Evolutionary conservation across 2,329 filamentous ascomycete species (phyloP).

Genomic region (Neonectria magnoliae): DNA sequence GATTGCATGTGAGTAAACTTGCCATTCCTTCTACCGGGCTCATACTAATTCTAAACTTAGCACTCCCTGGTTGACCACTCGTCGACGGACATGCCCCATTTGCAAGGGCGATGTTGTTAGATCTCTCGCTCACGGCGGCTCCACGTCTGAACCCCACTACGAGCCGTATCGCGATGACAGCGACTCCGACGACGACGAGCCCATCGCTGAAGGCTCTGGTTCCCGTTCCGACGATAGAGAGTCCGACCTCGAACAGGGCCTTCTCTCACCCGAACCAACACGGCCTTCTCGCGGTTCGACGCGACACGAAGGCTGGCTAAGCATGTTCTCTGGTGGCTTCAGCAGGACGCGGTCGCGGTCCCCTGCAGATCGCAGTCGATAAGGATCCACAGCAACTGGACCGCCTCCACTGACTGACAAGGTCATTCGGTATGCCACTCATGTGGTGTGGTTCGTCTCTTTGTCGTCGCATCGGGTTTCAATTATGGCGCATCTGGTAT

Average conservation of each 20-base stretch:
- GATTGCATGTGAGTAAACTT: conserved; percentile 90
- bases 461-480: conserved; percentile 6
- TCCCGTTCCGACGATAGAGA: conserved; percentile 45
- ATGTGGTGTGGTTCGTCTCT: background rate
- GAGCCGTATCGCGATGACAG: conserved; percentile 65
- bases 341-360: conserved; percentile 35
- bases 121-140: conserved; percentile 66
- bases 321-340: conserved; percentile 49
- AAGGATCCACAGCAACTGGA: background rate
- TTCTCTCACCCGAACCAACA: conserved; percentile 34
- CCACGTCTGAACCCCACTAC: conserved; percentile 62
- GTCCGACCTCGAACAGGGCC: conserved; percentile 57
- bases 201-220: conserved; percentile 49
- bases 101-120: conserved; percentile 97
- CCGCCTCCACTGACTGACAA: background rate
- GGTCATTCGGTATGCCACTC: background rate
- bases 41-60: conserved; percentile 57
- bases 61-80: conserved; percentile 95
- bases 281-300: conserved; percentile 33
- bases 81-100: conserved; percentile 96
- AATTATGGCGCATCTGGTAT: conserved; percentile 6
- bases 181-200: conserved; percentile 50
- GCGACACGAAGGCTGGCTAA: conserved; percentile 51
- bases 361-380: conserved; percentile 41
- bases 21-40: background rate